These are phyloP conservation scores for Irpex rosettiformis DNA, from an alignment of 1,284 basidiomycete species.

Conservation along the genomic window DNA sequence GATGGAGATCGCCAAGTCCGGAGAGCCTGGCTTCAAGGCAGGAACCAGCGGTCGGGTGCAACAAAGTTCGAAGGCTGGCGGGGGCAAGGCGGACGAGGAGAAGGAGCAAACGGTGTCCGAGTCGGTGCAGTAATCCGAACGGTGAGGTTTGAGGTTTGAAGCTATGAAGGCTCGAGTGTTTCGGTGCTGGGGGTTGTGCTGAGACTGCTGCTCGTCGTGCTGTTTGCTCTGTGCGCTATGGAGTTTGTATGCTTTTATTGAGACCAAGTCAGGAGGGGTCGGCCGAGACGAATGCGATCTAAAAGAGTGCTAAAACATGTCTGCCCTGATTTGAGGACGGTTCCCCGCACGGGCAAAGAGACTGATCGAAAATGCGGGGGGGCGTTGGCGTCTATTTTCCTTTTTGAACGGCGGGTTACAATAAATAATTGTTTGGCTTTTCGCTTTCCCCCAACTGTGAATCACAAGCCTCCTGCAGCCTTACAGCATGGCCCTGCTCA, in stretches of 20 bases:
- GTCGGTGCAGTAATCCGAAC: background rate
- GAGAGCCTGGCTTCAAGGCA: constrained; percentile 19
- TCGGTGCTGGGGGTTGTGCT: too few species aligned
- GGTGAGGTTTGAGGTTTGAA: background rate
- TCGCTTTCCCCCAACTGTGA: background rate
- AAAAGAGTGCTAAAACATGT: too few species aligned
- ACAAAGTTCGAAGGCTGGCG: background rate
- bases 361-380: background rate
- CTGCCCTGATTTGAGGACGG: background rate
- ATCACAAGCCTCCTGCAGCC: constrained; percentile 1
- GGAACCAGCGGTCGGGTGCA: constrained; percentile 7
- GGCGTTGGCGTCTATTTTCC: background rate
- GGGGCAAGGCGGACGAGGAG: background rate
- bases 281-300: too few species aligned
- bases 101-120: too few species aligned
- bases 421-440: background rate
- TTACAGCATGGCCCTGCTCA: constrained; percentile 39
- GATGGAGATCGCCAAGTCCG: constrained; percentile 55
- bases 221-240: too few species aligned
- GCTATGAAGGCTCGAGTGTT: too few species aligned
- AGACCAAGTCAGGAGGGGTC: background rate
- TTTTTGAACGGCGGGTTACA: background rate
- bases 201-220: too few species aligned
- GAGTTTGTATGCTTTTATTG: background rate
- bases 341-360: background rate